A percentile compares a stretch with the other conserved stretches of the same genome.
Evolutionary conservation across 1,139 yeast species (phyloP).

Genomic region (Blastobotrys arbuscula): DNA sequence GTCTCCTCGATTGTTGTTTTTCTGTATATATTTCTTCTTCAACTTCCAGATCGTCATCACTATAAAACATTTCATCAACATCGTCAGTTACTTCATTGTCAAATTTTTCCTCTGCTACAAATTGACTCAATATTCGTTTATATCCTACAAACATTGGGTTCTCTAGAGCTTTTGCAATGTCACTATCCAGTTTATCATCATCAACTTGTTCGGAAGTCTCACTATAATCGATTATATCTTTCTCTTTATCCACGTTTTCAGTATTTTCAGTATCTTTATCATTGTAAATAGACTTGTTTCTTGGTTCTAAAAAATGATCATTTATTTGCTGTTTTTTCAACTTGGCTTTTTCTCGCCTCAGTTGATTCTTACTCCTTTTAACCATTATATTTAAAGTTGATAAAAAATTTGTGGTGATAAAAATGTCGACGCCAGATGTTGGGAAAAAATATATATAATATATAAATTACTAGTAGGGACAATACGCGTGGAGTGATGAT

Average conservation of each 20-base stretch:
- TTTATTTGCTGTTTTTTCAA: conserved; percentile 36
- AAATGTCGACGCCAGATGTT: too few relatives aligned
- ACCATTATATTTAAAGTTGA: conserved; percentile 4
- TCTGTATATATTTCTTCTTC: conserved; percentile 14
- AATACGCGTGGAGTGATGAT: too few relatives aligned
- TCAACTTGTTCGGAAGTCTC: conserved; percentile 15
- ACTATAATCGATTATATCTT: conserved; percentile 10
- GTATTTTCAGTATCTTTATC: conserved; percentile 10
- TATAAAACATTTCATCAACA: conserved; percentile 27
- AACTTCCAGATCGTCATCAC: conserved; percentile 29
- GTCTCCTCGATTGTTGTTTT: conserved; percentile 34
- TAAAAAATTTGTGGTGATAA: neutral
- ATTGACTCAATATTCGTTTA: conserved; percentile 41
- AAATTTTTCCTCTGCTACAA: conserved; percentile 31
- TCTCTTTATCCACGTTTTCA: conserved; percentile 1
- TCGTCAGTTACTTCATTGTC: neutral
- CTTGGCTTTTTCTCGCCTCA: conserved; percentile 57
- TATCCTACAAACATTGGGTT: conserved; percentile 42
- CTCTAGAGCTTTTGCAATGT: conserved; percentile 28
- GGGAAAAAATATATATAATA: neutral
- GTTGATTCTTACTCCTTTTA: conserved; percentile 40
- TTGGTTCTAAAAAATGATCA: conserved; percentile 10
- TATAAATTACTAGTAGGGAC: too few relatives aligned
- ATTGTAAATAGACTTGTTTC: too few relatives aligned
- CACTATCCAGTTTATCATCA: conserved; percentile 15